Evolutionary conservation across 2,329 filamentous ascomycete species (phyloP), one percentile per base, ranked within the genome.

Genomic region (Escovopsis weberi): DNA sequence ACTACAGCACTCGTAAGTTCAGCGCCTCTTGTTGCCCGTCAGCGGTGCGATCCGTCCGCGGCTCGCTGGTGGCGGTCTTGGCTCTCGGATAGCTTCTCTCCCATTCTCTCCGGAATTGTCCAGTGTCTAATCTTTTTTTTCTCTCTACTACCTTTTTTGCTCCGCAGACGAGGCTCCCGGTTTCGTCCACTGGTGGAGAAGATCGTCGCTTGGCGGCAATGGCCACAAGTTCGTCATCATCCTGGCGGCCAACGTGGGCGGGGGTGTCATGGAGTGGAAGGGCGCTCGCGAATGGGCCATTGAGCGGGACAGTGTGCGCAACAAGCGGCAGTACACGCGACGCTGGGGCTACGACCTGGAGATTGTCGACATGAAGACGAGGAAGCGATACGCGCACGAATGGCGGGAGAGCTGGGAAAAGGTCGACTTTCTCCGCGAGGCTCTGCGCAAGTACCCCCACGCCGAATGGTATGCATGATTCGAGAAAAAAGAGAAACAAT

Each of bases 401-500:
- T 98, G 91, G 91, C 78, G 91, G 55, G 91, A 98, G 65, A 93
- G 89, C 60, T 98, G 91, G 91, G 91, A 98, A 65, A 98, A 96
- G 69, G 88, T 95, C 47, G 91, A 98, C 60, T 86, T 86, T 36
- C 78, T 98, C 54, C 79, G 89, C 47, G 84, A 85, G 47, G 80
- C 82, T 37, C 80, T 98, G 73, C 77, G 80, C 58, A 95, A 95
- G 61, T 95, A 96, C 57, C 91, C 91, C 26, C 74, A 94, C 49
- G 91, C 89, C 32, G 89, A 98, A 68, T 98, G 91, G 91, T 94
- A 70, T 63, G 79, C n/a, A 40, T 33, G 12, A 37, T 30, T 30
- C 23, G 3, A 23, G 5, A 23, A 5, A 23, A 23, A 18, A 12
- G 10, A n/a, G 26, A 12, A 28, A 9, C n/a, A 6, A 12, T 26